Evolutionary conservation across 495 filamentous ascomycete genomes (phyloP), one percentile per base, ranked within the genome.

Genomic region (Elasticomyces elasticus): DNA sequence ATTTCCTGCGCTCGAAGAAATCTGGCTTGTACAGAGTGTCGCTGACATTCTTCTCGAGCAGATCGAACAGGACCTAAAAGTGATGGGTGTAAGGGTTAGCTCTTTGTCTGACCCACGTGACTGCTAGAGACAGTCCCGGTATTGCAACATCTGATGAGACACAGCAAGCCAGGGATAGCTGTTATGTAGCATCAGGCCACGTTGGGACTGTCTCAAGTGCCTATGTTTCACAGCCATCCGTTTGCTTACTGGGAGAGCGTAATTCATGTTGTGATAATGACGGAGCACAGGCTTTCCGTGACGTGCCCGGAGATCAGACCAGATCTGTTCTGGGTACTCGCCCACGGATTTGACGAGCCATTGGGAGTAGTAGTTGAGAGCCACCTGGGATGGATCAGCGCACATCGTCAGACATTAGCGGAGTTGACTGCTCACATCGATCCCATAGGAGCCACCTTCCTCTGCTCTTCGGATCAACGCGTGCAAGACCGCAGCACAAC

Each of bases 321-420:
- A 69, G 24, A 67, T 51, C n/a, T 48, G 27, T 5, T 22, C 10
- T 0, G 63, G 62, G 41, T 69, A 69, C 6, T 42, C 49, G 24
- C 67, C 67, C 31, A 60, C 56, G 49, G 63, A 66, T 33, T 62
- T 59, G n/a, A 63, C 59, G 2, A 69, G 62, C 67, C 67, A 67
- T 52, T 67, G 65, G 17, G 59, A 63, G 54, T 69, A 69, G 48
- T 69, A 67, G 54, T 69, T 69, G 28, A 69, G 48, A 5, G 67
- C 56, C 49, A 63, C 37, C 66, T 67, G 13, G 33, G 12, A 27
- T 11, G 51, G 43, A 30, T 45, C 15, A 51, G 37, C 28, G n/a
- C n/a, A n/a, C n/a, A n/a, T 28, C 17, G 17, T 9, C 19, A 23
- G 12, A 11, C 9, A 15, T 10, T 24, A 49, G 27, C 42, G 9